Base-by-base conservation (phyloP, 306 rosid species). In the Psophocarpus tetragonolobus region DNA sequence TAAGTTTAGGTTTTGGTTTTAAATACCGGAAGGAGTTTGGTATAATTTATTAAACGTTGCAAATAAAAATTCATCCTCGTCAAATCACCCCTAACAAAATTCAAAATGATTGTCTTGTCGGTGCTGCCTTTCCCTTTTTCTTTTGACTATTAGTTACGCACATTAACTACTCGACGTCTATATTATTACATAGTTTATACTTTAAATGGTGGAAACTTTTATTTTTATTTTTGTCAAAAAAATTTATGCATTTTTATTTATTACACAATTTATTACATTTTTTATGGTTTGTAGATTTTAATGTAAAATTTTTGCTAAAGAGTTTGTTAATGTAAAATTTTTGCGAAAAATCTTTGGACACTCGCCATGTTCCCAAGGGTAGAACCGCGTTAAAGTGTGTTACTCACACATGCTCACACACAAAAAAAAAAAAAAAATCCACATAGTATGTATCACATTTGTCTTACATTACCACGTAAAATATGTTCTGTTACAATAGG, bases 101-200 rank as follows among this genome's bases (percentile, higher is more conserved):
- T 82, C 82, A 82, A 71, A 77, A 70, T 10, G 38, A 69, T 68
- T 2, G 48, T 13, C 33, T 65, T 76, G 82, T 77, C 82, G 82
- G 85, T 82, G 82, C 79, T 77, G 5, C 45, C 8, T 62, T 58
- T 61, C 17, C 4, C 23, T 62, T 62, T 64, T 30, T 36, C 67
- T 65, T 81, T 75, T 75, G 47, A 58, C 80, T 33, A 44, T 9
- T 62, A 3, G 50, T 18, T 10, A 63, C 0, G 42, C 35, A 18
- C 26, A 20, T 27, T 29, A 38, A 73, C 27, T 17, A 48, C 17
- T 51, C 8, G 14, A 57, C 12, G 68, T 54, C 67, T 50, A 29
- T 29, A 29, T 11, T 51, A 41, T 45, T 18, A 4, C 30, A 14
- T 41, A 14, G 9, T 38, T 44, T 44, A 44, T 23, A 42, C 4